phyloP scores from a whole-genome alignment of 1,139 yeast species.

The Debaryomyces sp. region DNA sequence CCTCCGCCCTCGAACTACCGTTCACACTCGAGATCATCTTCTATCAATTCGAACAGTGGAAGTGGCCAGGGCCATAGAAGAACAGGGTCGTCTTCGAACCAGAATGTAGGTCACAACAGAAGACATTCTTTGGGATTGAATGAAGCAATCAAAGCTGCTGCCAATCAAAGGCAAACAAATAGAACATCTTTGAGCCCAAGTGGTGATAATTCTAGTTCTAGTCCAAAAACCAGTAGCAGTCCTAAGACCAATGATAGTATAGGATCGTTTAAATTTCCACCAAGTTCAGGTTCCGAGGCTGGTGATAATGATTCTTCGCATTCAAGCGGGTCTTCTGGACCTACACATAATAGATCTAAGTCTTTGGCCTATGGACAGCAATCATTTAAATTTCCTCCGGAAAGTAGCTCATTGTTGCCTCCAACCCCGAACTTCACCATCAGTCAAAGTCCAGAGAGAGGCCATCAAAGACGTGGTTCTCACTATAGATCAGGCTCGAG shows the following conservation, averaged over 20 bases:
- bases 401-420: slow-evolving; percentile 37
- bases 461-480: slow-evolving; percentile 48
- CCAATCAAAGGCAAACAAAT: slow-evolving; percentile 69
- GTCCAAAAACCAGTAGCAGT: slow-evolving; percentile 11
- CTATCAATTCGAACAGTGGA: slow-evolving; percentile 23
- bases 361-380: slow-evolving; percentile 51
- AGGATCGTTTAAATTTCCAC: slow-evolving; percentile 41
- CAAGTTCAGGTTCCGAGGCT: slow-evolving; percentile 19
- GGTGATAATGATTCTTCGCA: slow-evolving; percentile 18
- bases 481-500: slow-evolving; percentile 62
- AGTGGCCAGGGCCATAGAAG: slow-evolving; percentile 31
- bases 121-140: slow-evolving; percentile 90
- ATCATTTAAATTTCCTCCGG: slow-evolving; percentile 48
- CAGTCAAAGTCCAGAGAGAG: slow-evolving; percentile 44
- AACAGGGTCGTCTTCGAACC: slow-evolving; percentile 36
- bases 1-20: slow-evolving; percentile 33
- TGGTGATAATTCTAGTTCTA: slow-evolving; percentile 8
- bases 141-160: slow-evolving; percentile 98
- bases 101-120: slow-evolving; percentile 70
- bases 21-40: slow-evolving; percentile 44
- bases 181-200: slow-evolving; percentile 42
- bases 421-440: slow-evolving; percentile 49
- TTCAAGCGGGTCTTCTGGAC: slow-evolving; percentile 15
- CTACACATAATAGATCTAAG: slow-evolving; percentile 33
- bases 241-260: slow-evolving; percentile 22